phyloP scores from a whole-genome alignment of 202 grass and related monocot species.

The Schoenoplectus triqueter region DNA sequence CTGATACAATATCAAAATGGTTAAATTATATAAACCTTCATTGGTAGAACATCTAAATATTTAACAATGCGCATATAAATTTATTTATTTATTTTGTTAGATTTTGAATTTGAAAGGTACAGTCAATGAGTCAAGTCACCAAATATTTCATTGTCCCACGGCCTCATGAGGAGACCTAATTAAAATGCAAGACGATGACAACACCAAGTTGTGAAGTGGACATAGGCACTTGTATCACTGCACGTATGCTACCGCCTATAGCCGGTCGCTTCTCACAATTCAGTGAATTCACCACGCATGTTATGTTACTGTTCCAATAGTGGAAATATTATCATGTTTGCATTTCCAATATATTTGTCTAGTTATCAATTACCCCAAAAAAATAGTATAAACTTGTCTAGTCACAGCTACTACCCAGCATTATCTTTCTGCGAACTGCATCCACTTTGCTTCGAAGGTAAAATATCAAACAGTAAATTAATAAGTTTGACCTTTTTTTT shows the following conservation, averaged over 20 bases:
- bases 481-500: neutral
- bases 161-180: constrained; percentile 3
- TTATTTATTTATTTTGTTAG: no score
- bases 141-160: neutral
- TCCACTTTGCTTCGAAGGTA: neutral
- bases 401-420: neutral
- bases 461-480: neutral
- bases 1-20: no score
- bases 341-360: constrained; percentile 10
- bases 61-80: no score
- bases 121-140: no score
- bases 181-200: neutral
- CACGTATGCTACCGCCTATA: neutral
- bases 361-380: neutral
- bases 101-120: no score
- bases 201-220: neutral
- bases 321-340: neutral
- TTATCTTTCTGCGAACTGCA: neutral
- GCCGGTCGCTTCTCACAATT: neutral
- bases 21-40: no score
- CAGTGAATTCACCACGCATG: neutral
- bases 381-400: neutral
- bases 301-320: neutral
- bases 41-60: no score
- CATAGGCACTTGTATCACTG: neutral